These are phyloP conservation scores for Penicillium italicum DNA, from an alignment of 2,329 filamentous ascomycete species.

Conservation along the genomic window DNA sequence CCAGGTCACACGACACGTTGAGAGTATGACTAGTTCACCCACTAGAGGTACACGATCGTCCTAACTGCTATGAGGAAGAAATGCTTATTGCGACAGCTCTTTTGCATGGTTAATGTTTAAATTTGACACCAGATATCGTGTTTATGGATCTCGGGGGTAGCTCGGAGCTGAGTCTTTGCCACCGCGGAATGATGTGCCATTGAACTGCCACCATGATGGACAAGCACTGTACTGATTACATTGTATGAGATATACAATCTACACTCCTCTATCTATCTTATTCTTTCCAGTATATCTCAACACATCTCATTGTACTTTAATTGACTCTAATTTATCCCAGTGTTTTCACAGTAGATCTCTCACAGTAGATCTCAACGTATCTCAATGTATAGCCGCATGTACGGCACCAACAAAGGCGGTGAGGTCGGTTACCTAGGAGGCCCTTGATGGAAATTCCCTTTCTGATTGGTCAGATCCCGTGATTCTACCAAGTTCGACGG, in stretches of 20 bases:
- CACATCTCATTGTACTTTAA: too few species aligned
- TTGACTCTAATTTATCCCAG: too few species aligned
- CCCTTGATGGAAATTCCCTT: background rate
- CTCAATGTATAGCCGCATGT: background rate
- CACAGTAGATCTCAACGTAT: background rate
- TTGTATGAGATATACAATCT: background rate
- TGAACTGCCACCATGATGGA: background rate
- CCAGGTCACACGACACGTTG: slow-evolving; percentile 4
- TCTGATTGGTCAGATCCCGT: slow-evolving; percentile 21
- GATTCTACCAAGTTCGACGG: slow-evolving; percentile 41
- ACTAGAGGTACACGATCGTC: background rate
- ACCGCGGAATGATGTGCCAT: background rate
- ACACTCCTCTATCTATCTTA: background rate
- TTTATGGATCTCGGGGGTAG: background rate
- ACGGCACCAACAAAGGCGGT: slow-evolving; percentile 10
- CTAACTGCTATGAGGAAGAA: background rate
- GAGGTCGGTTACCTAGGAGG: slow-evolving; percentile 17
- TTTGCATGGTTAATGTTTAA: background rate
- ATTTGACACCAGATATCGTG: background rate
- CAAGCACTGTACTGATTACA: background rate
- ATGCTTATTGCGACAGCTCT: background rate
- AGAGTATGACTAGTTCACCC: background rate
- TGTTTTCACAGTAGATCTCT: too few species aligned
- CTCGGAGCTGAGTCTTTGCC: background rate
- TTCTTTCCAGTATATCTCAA: too few species aligned